Percentiles rank a stretch among this genome's conserved stretches.
phyloP scores from a whole-genome alignment of 2,329 filamentous ascomycete genomes.

The Pseudocercospora pini-densiflorae region DNA sequence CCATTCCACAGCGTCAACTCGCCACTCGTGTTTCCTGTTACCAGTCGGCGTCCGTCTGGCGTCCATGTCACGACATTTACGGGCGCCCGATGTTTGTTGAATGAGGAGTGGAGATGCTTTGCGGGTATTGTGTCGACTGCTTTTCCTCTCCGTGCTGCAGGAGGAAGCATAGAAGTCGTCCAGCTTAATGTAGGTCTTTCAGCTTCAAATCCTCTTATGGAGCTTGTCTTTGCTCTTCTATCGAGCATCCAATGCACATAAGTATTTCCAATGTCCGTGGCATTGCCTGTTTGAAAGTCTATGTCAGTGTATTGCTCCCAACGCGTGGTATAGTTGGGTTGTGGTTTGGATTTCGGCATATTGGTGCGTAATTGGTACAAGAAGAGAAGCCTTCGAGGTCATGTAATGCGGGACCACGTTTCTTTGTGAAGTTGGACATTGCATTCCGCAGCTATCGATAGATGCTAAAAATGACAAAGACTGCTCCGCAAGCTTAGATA shows the following conservation, averaged over 20 bases:
- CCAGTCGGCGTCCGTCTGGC: constrained; percentile 85
- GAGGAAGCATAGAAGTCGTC: constrained; percentile 89
- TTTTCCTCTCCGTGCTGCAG: constrained; percentile 72
- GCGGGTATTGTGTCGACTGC: constrained; percentile 87
- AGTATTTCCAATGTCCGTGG: constrained; percentile 42
- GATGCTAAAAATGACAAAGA: constrained; percentile 18
- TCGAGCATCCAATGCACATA: constrained; percentile 80
- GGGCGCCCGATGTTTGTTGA: constrained; percentile 97
- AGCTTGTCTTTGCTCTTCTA: constrained; percentile 75
- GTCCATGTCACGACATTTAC: constrained; percentile 98
- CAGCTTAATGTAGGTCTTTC: constrained; percentile 89
- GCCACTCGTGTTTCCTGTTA: constrained; percentile 94
- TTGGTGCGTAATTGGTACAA: background rate
- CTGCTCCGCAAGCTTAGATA: constrained; percentile 9
- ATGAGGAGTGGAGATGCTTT: constrained; percentile 95
- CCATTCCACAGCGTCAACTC: constrained; percentile 99
- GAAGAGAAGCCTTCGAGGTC: background rate
- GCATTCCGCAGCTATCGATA: constrained; percentile 25
- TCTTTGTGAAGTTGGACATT: constrained; percentile 14
- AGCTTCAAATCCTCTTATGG: constrained; percentile 71
- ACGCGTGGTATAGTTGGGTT: background rate
- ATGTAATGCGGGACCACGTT: constrained; percentile 1
- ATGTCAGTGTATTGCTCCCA: background rate
- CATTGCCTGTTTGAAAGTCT: constrained; percentile 31
- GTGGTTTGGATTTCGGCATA: background rate